These are phyloP conservation scores for Camellia japonica DNA, from an alignment of 148 eudicot species.

Conservation along the genomic window DNA sequence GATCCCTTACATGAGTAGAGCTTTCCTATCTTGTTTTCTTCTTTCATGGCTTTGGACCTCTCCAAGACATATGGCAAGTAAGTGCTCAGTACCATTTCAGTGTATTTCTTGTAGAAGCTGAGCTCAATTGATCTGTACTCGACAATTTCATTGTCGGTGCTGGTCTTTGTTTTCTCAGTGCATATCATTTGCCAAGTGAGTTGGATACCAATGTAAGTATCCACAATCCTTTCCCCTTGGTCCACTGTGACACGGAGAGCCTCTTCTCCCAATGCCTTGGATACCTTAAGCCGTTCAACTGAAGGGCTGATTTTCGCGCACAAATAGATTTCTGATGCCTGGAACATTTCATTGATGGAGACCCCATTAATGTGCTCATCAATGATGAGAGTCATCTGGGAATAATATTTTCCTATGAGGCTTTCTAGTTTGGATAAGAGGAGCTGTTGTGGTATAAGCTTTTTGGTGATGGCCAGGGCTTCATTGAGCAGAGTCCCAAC, in stretches of 20 bases:
- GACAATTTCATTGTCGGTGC: not conserved
- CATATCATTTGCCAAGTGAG: slow-evolving; percentile 9
- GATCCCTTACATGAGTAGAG: not conserved
- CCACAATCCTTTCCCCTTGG: slow-evolving; percentile 4
- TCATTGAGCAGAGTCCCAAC: not conserved
- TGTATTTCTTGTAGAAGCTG: slow-evolving; percentile 13
- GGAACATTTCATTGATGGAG: slow-evolving; percentile 11
- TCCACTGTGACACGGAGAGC: not conserved
- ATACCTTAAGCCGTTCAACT: slow-evolving; percentile 13
- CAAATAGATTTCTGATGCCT: slow-evolving; percentile 16
- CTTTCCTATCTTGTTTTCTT: slow-evolving; percentile 10
- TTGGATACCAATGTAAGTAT: slow-evolving; percentile 9
- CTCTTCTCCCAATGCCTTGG: not conserved
- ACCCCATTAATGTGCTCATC: slow-evolving; percentile 10
- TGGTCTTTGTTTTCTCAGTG: not conserved
- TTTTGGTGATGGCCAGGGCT: not conserved
- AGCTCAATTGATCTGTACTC: slow-evolving; percentile 15
- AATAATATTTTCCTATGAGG: not conserved
- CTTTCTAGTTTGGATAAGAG: slow-evolving; percentile 15
- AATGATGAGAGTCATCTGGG: slow-evolving; percentile 15
- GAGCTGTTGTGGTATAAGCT: slow-evolving; percentile 1
- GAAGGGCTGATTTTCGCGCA: slow-evolving; percentile 15
- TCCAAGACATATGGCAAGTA: slow-evolving; percentile 14
- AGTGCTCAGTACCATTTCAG: slow-evolving; percentile 3
- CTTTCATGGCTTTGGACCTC: slow-evolving; percentile 2